phyloP scores from a whole-genome alignment of 768 basidiomycete species.

The Lanmaoa pseudosensibilis region DNA sequence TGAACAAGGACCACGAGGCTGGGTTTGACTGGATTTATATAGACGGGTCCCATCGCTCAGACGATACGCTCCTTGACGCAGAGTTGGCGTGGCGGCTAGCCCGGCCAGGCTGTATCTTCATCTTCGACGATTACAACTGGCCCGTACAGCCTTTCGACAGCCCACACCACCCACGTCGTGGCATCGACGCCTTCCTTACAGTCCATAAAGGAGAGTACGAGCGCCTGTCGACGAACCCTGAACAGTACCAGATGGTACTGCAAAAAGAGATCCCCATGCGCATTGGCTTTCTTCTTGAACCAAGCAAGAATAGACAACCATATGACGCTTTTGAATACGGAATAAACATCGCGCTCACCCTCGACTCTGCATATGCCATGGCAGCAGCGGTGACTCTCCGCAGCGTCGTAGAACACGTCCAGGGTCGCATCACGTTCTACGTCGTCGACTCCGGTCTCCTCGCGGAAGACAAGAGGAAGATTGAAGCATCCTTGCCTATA shows the following conservation, averaged over 20 bases:
- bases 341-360: slow-evolving; percentile 46
- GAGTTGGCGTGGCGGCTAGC: slow-evolving; percentile 60
- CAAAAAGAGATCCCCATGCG: slow-evolving; percentile 51
- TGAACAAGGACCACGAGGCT: slow-evolving; percentile 23
- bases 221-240: slow-evolving; percentile 33
- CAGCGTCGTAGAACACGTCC: slow-evolving; percentile 38
- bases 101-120: slow-evolving; percentile 47
- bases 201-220: slow-evolving; percentile 53
- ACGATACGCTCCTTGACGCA: slow-evolving; percentile 61
- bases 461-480: slow-evolving; percentile 33
- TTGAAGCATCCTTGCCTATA: slow-evolving; percentile 32
- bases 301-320: neutral
- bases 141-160: slow-evolving; percentile 46
- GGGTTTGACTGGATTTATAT: slow-evolving; percentile 63
- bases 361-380: slow-evolving; percentile 47
- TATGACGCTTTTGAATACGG: slow-evolving; percentile 41
- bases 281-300: slow-evolving; percentile 45
- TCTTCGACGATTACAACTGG: slow-evolving; percentile 64
- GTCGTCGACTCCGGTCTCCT: slow-evolving; percentile 48
- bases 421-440: slow-evolving; percentile 47
- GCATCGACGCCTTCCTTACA: slow-evolving; percentile 53
- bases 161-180: slow-evolving; percentile 53
- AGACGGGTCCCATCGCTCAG: slow-evolving; percentile 59
- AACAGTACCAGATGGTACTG: slow-evolving; percentile 53
- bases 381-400: slow-evolving; percentile 49